Base-by-base conservation (phyloP, 208 protist genomes). In the Wallacemonas collosoma region DNA sequence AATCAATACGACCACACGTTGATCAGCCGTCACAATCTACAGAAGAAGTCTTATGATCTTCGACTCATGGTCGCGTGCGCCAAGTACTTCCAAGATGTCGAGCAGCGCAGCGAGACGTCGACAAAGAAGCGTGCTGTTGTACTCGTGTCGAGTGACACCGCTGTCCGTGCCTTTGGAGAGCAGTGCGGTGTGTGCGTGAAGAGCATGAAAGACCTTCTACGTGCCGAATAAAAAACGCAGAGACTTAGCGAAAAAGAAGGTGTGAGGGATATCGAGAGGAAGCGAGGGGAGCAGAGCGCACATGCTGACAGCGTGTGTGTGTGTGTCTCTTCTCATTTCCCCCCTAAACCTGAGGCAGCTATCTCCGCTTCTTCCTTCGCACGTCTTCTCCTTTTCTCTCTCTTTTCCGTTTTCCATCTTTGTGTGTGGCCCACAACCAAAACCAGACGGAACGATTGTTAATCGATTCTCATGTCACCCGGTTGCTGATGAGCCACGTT, bases 41-140 rank as follows among this genome's bases (percentile, higher is more conserved):
- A 14, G 3, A 1, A 62, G 3, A 55, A 65, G 1, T 38, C 61
- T 17, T 77, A 67, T 63, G 74, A 81, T 55, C 75, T 71, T 11
- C 71, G 64, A 1, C 75, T 79, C 11, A 70, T 69, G 51, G 72
- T 79, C 1, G 36, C 56, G 14, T 78, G 76, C n/a, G 69, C 81
- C 8, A 45, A 71, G 60, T 78, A 72, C 67, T 83, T 83, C 51
- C 11, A 56, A 4, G 38, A 73, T 9, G 35, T 6, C 5, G 36
- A 62, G 38, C 8, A 35, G 56, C 6, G 36, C 15, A 41, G 8
- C 3, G 56, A 41, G 12, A n/a, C 51, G 14, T 38, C 6, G 5
- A 38, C 45, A 50, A 50, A 12, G 45, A 50, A 50, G 45, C 45
- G 17, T 7, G 43, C 56, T 7, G 56, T 62, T 17, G 38, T 62